These are phyloP conservation scores for Chondrostereum purpureum DNA, from an alignment of 1,284 basidiomycete genomes.

Conservation along the genomic window DNA sequence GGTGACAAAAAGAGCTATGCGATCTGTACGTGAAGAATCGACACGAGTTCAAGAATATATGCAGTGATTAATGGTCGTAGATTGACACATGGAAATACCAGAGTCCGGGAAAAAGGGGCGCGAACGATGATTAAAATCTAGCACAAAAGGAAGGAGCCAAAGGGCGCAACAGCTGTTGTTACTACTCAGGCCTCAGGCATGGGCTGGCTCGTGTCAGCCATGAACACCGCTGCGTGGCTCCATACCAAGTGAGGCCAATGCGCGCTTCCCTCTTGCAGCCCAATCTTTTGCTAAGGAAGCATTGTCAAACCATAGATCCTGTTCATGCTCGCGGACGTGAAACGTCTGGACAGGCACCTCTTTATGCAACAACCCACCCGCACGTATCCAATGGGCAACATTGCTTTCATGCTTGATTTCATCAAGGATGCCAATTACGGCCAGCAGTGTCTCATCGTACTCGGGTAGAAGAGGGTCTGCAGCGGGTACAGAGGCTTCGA, in stretches of 20 bases:
- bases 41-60: too few relatives aligned
- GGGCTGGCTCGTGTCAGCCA: too few relatives aligned
- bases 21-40: too few relatives aligned
- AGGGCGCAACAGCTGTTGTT: too few relatives aligned
- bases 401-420: slow-evolving; percentile 40
- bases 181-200: too few relatives aligned
- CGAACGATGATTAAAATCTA: too few relatives aligned
- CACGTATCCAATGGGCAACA: slow-evolving; percentile 50
- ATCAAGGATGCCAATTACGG: slow-evolving; percentile 56
- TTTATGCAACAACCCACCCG: slow-evolving; percentile 35
- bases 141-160: too few relatives aligned
- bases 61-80: too few relatives aligned
- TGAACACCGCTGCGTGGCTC: neutral
- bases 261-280: neutral
- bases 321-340: neutral
- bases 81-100: too few relatives aligned
- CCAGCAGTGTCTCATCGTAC: slow-evolving; percentile 48
- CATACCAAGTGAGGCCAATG: neutral
- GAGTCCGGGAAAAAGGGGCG: too few relatives aligned
- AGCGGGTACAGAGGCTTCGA: neutral
- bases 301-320: neutral
- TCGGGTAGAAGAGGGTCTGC: slow-evolving; percentile 3
- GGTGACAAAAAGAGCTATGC: too few relatives aligned
- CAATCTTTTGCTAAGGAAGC: neutral
- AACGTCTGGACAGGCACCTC: neutral